These are phyloP conservation scores for Cyclotella sp. DNA, from an alignment of 108 stramenopile species.

Conservation along the genomic window DNA sequence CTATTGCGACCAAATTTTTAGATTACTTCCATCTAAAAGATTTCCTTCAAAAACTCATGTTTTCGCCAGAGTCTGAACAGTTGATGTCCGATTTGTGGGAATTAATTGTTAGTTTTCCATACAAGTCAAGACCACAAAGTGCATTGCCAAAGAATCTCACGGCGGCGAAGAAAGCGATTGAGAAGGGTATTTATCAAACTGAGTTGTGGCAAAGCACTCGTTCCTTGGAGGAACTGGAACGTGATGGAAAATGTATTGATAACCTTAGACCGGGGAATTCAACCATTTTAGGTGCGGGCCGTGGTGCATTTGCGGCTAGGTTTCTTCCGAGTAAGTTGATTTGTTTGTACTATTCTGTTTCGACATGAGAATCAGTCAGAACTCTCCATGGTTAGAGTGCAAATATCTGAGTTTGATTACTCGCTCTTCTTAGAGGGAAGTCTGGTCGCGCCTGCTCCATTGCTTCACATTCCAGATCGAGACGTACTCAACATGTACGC, in stretches of 20 bases:
- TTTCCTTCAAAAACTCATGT: constrained; percentile 12
- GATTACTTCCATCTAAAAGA: constrained; percentile 26
- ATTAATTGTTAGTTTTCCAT: constrained; percentile 15
- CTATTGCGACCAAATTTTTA: constrained; percentile 40
- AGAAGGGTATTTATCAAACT: constrained; percentile 13
- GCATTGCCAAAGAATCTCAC: constrained; percentile 35
- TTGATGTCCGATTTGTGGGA: constrained; percentile 19
- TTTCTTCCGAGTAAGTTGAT: constrained; percentile 31
- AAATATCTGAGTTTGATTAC: not conserved
- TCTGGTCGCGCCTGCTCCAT: constrained; percentile 34
- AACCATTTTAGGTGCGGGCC: constrained; percentile 63
- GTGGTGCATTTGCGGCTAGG: constrained; percentile 65
- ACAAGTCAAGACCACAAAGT: constrained; percentile 39
- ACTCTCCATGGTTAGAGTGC: not conserved
- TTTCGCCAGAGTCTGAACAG: not conserved
- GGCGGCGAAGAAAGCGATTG: constrained; percentile 18
- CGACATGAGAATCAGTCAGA: not conserved
- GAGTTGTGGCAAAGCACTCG: constrained; percentile 28
- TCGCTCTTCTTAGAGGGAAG: constrained; percentile 16
- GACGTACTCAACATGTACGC: constrained; percentile 56
- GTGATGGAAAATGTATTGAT: constrained; percentile 68
- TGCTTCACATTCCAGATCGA: constrained; percentile 40
- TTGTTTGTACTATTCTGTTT: not conserved
- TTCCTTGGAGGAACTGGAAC: constrained; percentile 55
- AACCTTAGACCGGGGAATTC: constrained; percentile 48